A percentile compares a stretch with the other conserved stretches of the same genome.
These are phyloP conservation scores for Alternaria dauci DNA, from an alignment of 2,329 filamentous ascomycete genomes.

Conservation along the genomic window DNA sequence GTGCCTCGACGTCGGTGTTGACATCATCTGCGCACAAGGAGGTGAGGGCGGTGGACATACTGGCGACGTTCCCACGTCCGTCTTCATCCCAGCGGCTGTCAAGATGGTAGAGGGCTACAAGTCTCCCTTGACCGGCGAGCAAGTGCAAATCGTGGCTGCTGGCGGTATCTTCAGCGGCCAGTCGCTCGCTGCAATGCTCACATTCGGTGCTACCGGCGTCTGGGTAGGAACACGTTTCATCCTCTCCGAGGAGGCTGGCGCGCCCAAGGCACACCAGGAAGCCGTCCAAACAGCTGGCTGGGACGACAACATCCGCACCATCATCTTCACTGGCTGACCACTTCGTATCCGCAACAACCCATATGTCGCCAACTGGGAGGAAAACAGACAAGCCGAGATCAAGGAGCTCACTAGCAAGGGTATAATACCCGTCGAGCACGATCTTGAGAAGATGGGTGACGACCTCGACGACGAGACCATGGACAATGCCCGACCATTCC, in stretches of 20 bases:
- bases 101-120: conserved; percentile 81
- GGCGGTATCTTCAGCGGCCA: conserved; percentile 95
- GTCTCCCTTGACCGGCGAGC: conserved; percentile 84
- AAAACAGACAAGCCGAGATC: conserved; percentile 88
- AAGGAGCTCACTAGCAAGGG: conserved; percentile 90
- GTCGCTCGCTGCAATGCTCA: conserved; percentile 86
- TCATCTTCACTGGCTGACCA: conserved; percentile 98
- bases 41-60: conserved; percentile 98
- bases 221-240: conserved; percentile 99
- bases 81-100: conserved; percentile 93
- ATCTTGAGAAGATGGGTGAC: conserved; percentile 81
- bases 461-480: conserved; percentile 80
- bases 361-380: conserved; percentile 97
- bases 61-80: conserved; percentile 87
- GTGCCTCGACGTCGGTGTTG: conserved; percentile 85
- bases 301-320: conserved; percentile 94
- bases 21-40: conserved; percentile 98
- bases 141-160: conserved; percentile 90
- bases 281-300: conserved; percentile 89
- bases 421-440: conserved; percentile 90
- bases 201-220: conserved; percentile 90
- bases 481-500: conserved; percentile 87
- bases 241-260: conserved; percentile 91
- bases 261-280: conserved; percentile 92
- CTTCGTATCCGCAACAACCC: conserved; percentile 91